Percentiles rank a stretch among this genome's conserved stretches.
Conservation (phyloP, 2,329 filamentous ascomycete genomes). For the Botryosphaeria dothidea region DNA sequence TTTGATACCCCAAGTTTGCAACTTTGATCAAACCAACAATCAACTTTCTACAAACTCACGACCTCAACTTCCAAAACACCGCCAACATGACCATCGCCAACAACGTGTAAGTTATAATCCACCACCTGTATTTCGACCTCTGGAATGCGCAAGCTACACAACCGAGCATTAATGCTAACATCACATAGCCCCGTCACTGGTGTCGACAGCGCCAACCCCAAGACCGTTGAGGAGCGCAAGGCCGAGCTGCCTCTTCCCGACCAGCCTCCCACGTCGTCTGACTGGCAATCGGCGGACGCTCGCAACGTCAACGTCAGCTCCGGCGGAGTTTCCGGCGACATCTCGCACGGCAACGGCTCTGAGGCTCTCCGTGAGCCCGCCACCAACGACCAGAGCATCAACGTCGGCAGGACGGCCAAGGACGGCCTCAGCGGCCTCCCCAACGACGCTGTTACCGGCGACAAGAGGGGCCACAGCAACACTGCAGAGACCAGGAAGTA, state of each 20-base stretch:
- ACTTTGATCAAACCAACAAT: not conserved
- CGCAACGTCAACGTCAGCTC: slow-evolving; percentile 70
- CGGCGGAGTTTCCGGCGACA: slow-evolving; percentile 47
- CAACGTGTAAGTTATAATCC: not conserved
- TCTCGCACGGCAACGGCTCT: slow-evolving; percentile 54
- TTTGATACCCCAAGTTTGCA: not conserved
- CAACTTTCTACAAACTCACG: not conserved
- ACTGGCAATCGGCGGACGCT: slow-evolving; percentile 74
- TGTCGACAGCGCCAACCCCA: slow-evolving; percentile 77
- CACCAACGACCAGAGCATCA: slow-evolving; percentile 46
- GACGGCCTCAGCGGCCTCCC: slow-evolving; percentile 59
- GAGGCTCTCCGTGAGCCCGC: slow-evolving; percentile 42
- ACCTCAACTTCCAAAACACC: not conserved
- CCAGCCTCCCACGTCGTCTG: slow-evolving; percentile 71
- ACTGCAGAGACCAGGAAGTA: slow-evolving; percentile 41
- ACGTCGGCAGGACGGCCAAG: slow-evolving; percentile 63
- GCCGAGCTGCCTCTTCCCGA: slow-evolving; percentile 79
- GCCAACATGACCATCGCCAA: slow-evolving; percentile 13
- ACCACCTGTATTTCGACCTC: too few relatives aligned
- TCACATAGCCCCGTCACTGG: slow-evolving; percentile 61
- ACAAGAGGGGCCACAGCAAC: slow-evolving; percentile 43
- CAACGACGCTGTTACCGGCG: slow-evolving; percentile 59
- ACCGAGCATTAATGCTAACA: not conserved
- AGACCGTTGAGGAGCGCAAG: slow-evolving; percentile 70
- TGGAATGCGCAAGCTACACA: too few relatives aligned